phyloP scores from a whole-genome alignment of 2,329 filamentous ascomycete species.

The Talaromyces sp. region DNA sequence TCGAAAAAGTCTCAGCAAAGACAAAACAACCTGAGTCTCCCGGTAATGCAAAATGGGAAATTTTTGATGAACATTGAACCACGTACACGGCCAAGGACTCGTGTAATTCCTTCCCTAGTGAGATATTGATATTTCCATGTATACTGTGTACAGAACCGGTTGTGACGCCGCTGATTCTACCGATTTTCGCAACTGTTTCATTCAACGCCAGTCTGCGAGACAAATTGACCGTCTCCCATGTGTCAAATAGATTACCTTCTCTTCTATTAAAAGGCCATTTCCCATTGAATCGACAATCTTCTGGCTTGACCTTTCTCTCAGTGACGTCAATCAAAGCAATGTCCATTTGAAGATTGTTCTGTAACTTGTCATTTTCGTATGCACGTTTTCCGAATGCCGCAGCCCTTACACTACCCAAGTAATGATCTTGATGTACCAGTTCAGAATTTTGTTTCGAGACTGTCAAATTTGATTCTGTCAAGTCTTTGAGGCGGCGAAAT shows the following conservation, averaged over 20 bases:
- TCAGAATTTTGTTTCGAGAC: background rate
- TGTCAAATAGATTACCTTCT: background rate
- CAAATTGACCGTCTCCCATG: background rate
- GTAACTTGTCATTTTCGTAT: background rate
- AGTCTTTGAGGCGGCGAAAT: background rate
- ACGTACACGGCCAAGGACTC: background rate
- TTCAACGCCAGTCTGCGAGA: background rate
- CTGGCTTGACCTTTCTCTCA: background rate
- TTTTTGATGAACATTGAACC: background rate
- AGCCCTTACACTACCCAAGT: background rate
- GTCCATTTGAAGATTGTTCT: background rate
- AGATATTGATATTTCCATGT: background rate
- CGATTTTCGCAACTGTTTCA: background rate
- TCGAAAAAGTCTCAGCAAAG: background rate
- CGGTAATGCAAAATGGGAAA: background rate
- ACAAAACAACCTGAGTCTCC: background rate
- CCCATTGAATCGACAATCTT: background rate
- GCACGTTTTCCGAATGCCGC: background rate
- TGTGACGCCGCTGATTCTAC: background rate
- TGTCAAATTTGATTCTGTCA: background rate
- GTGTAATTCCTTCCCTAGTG: background rate
- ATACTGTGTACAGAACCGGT: background rate
- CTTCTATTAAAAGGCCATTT: background rate
- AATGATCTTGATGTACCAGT: background rate
- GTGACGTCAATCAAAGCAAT: conserved; percentile 4